Percentiles rank a stretch among this genome's conserved stretches.
These are phyloP conservation scores for Globisporangium emineosum DNA, from an alignment of 352 stramenopile species.

Conservation along the genomic window DNA sequence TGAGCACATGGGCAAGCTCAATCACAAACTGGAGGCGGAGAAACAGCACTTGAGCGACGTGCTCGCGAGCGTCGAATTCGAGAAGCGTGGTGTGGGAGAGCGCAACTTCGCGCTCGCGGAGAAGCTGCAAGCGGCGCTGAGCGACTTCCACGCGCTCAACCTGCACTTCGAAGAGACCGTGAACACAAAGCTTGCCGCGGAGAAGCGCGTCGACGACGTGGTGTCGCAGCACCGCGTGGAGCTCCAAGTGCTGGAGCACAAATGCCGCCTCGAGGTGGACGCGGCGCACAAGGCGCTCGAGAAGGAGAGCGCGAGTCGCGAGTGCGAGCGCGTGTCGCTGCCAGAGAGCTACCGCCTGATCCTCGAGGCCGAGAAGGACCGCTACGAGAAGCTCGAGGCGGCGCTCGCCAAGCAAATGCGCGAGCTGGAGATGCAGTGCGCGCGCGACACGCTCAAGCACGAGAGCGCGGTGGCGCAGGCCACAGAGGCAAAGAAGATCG, in stretches of 20 bases:
- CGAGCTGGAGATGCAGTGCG: slow-evolving; percentile 47
- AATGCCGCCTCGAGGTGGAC: slow-evolving; percentile 51
- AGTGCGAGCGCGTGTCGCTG: slow-evolving; percentile 49
- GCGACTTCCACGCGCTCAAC: slow-evolving; percentile 67
- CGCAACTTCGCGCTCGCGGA: slow-evolving; percentile 52
- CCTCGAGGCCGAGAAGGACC: slow-evolving; percentile 59
- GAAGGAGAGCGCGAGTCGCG: slow-evolving; percentile 36
- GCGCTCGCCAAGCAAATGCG: slow-evolving; percentile 46
- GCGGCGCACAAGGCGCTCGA: slow-evolving; percentile 27
- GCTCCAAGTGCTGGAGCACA: slow-evolving; percentile 56
- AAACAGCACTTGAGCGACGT: slow-evolving; percentile 20
- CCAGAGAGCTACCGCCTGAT: slow-evolving; percentile 54
- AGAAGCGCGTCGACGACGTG: slow-evolving; percentile 51
- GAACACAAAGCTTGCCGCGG: slow-evolving; percentile 35
- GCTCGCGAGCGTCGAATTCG: slow-evolving; percentile 26
- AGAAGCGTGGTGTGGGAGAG: slow-evolving; percentile 42
- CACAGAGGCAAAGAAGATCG: slow-evolving; percentile 26
- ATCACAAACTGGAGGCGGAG: slow-evolving; percentile 22
- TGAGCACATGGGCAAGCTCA: slow-evolving; percentile 15
- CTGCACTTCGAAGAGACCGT: slow-evolving; percentile 60
- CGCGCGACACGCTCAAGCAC: slow-evolving; percentile 36
- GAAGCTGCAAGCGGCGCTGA: slow-evolving; percentile 57
- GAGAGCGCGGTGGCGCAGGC: slow-evolving; percentile 41
- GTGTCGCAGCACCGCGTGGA: slow-evolving; percentile 43
- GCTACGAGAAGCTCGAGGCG: slow-evolving; percentile 58